Evolutionary conservation across 495 filamentous ascomycete genomes (phyloP), one percentile per base, ranked within the genome.

Genomic region (Penicillium parvum): DNA sequence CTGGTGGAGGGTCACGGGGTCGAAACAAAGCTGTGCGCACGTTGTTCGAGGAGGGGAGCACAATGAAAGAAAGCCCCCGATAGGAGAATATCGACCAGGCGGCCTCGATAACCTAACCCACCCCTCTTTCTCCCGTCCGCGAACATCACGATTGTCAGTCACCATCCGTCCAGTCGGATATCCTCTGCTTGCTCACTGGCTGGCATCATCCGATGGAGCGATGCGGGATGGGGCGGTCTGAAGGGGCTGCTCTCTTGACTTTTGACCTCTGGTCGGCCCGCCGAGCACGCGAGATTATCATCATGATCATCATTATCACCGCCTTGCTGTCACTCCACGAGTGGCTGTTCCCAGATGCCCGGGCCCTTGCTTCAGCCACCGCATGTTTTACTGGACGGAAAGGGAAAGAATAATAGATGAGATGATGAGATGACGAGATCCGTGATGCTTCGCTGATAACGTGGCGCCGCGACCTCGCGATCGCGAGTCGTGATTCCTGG

Each of bases 131-230:
- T 30, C 28, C 28, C 28, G 2, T 41, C 46, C 51, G 42, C 34
- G 45, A 54, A 50, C 51, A 50, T 35, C 51, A 47, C 10, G 46
- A 50, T 54, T 43, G 38, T 49, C 46, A 38, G 25, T 33, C 21
- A 19, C 17, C 30, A 11, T 18, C 37, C 45, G 30, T 18, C 37
- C 45, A 32, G 11, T 29, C 37, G 20, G 26, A 5, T 10, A 21
- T 17, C 12, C n/a, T 16, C 11, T 9, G 28, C 8, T 5, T 28
- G 18, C 33, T 42, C 20, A 52, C 29, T 52, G 44, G 49, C 21
- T 36, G n/a, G 7, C 32, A 35, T 35, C 16, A 21, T 14, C 8
- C 10, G 29, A 26, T 19, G 9, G 20, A 22, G 14, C 30, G 16
- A 22, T 2, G 21, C 15, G 17, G 17, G 26, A 21, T 37, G 32